These are phyloP conservation scores for Talaromyces sp. DNA, from an alignment of 2,329 filamentous ascomycete species.

Conservation along the genomic window DNA sequence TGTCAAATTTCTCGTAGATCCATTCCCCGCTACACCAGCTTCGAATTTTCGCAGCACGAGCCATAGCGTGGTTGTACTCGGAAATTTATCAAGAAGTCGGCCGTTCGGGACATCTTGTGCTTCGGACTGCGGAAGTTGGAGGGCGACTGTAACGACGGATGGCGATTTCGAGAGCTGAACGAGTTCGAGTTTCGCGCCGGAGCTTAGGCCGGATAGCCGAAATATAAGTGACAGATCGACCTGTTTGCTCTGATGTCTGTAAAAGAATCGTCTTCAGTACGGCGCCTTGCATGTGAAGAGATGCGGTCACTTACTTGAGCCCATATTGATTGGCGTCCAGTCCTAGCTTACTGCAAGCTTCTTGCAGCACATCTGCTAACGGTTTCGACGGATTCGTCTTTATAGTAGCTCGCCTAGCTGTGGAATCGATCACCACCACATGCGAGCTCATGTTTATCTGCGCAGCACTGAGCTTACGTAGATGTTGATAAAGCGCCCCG, in stretches of 20 bases:
- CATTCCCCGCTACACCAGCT: slow-evolving; percentile 61
- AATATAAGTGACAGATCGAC: slow-evolving; percentile 82
- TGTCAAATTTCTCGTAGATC: slow-evolving; percentile 71
- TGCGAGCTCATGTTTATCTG: slow-evolving; percentile 72
- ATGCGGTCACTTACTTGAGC: slow-evolving; percentile 62
- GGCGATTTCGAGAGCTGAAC: slow-evolving; percentile 82
- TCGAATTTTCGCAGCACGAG: slow-evolving; percentile 86
- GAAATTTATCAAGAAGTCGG: slow-evolving; percentile 77
- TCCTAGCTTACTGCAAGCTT: slow-evolving; percentile 81
- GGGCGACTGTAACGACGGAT: slow-evolving; percentile 79
- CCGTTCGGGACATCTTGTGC: slow-evolving; percentile 59
- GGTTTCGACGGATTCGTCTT: slow-evolving; percentile 80
- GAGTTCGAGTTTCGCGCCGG: slow-evolving; percentile 89
- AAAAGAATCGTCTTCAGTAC: slow-evolving; percentile 16
- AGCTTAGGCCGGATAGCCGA: slow-evolving; percentile 73
- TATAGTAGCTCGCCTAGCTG: slow-evolving; percentile 71
- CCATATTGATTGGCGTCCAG: slow-evolving; percentile 69
- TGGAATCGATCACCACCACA: slow-evolving; percentile 80
- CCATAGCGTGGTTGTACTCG: slow-evolving; percentile 86
- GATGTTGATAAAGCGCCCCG: slow-evolving; percentile 8
- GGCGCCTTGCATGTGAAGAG: neutral
- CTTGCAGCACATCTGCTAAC: slow-evolving; percentile 77
- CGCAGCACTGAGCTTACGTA: neutral
- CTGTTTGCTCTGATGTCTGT: slow-evolving; percentile 74
- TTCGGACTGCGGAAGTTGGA: slow-evolving; percentile 75